These are phyloP conservation scores for Ophiostoma sp. DNA, from an alignment of 2,329 filamentous ascomycete genomes.

Conservation along the genomic window DNA sequence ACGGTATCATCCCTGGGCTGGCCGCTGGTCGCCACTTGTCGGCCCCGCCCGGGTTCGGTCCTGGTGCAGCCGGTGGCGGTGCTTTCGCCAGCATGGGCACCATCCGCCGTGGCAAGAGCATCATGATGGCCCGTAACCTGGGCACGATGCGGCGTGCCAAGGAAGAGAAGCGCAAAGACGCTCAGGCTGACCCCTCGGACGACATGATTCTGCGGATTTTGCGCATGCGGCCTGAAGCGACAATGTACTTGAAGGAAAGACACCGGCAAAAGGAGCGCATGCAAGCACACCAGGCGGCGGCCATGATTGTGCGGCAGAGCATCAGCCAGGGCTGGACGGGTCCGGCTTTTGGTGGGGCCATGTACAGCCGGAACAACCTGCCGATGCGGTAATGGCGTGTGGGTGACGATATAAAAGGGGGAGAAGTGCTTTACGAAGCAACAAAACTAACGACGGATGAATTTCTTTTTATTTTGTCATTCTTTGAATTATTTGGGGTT, in stretches of 20 bases:
- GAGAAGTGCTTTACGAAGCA: neutral
- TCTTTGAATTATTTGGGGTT: neutral
- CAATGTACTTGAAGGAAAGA: constrained; percentile 81
- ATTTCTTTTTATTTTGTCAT: neutral
- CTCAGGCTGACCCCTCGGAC: constrained; percentile 93
- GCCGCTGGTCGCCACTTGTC: constrained; percentile 57
- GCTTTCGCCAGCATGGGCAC: constrained; percentile 67
- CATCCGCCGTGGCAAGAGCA: constrained; percentile 69
- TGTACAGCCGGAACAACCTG: constrained; percentile 48
- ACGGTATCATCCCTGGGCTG: constrained; percentile 37
- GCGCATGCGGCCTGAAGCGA: constrained; percentile 90
- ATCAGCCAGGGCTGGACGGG: constrained; percentile 59
- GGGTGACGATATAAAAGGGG: neutral
- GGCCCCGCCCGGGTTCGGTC: constrained; percentile 50
- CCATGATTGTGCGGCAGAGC: constrained; percentile 93
- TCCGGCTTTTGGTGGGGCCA: constrained; percentile 42
- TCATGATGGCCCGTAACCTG: constrained; percentile 91
- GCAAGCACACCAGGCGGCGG: constrained; percentile 84
- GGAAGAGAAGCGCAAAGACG: constrained; percentile 92
- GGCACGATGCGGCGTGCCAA: constrained; percentile 96
- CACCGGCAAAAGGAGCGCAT: constrained; percentile 92
- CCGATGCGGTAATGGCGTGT: constrained; percentile 46
- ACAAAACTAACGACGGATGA: constrained; percentile 3
- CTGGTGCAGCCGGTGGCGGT: constrained; percentile 45
- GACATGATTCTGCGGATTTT: constrained; percentile 97